phyloP scores from a whole-genome alignment of 2,329 filamentous ascomycete species.

The Sarocladiaceae sp. region DNA sequence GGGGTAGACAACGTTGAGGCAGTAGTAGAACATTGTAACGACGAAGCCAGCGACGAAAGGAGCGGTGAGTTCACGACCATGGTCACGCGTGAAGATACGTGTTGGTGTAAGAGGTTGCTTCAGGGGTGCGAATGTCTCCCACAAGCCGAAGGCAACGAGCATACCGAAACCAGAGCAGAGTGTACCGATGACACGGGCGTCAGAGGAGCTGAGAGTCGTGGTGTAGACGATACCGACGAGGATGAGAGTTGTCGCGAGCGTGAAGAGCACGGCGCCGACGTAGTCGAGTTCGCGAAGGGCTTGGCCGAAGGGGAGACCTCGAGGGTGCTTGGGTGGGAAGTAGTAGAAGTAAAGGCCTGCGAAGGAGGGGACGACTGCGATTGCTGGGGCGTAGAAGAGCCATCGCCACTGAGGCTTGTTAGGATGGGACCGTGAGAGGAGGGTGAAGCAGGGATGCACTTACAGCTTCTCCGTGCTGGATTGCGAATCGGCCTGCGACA shows the following conservation, averaged over 20 bases:
- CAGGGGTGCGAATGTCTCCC: constrained; percentile 31
- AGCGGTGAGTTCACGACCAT: constrained; percentile 42
- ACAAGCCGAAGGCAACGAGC: constrained; percentile 31
- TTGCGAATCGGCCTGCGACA: constrained; percentile 38
- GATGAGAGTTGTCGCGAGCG: constrained; percentile 28
- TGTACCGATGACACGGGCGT: constrained; percentile 31
- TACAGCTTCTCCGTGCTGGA: constrained; percentile 23
- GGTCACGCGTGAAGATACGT: constrained; percentile 37
- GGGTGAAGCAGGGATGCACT: neutral
- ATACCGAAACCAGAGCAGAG: constrained; percentile 29
- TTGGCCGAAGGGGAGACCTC: constrained; percentile 27
- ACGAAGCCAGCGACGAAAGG: constrained; percentile 40
- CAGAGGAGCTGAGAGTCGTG: constrained; percentile 27
- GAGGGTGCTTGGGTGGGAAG: constrained; percentile 26
- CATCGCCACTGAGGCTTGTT: constrained; percentile 30
- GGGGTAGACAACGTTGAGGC: constrained; percentile 40
- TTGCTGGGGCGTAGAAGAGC: constrained; percentile 40
- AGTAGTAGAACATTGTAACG: constrained; percentile 50
- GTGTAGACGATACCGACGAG: constrained; percentile 36
- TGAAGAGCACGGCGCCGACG: constrained; percentile 32
- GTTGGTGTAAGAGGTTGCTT: constrained; percentile 38
- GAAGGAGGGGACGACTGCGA: constrained; percentile 38
- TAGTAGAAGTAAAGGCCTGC: constrained; percentile 34
- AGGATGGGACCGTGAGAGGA: neutral
- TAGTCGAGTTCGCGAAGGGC: constrained; percentile 34